A percentile compares a stretch with the other conserved stretches of the same genome.
phyloP scores from a whole-genome alignment of 169 alveolate genomes.

The Plasmodium billcollinsi region DNA sequence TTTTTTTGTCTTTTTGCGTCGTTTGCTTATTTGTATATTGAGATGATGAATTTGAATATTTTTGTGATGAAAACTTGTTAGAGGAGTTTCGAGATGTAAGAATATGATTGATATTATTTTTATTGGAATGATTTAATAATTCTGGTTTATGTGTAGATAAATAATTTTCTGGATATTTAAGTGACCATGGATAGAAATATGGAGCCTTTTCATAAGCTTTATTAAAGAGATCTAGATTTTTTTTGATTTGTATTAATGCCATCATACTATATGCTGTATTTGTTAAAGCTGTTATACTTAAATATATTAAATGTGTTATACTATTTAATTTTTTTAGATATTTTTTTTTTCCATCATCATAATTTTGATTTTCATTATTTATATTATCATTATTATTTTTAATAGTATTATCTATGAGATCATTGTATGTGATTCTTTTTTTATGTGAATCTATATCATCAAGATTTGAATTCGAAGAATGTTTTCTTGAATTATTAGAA shows the following conservation, averaged over 20 bases:
- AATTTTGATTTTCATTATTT: background rate
- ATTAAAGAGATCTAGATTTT: constrained; percentile 23
- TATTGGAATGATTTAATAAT: background rate
- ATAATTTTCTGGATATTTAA: constrained; percentile 26
- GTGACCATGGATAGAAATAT: constrained; percentile 35
- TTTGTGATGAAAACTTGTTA: too few relatives aligned
- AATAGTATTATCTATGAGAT: background rate
- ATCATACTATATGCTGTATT: constrained; percentile 7
- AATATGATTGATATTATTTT: background rate
- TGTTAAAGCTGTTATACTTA: constrained; percentile 7
- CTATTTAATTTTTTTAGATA: background rate
- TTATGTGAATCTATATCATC: too few relatives aligned
- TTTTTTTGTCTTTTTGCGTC: background rate
- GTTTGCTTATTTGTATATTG: background rate
- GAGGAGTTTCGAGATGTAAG: too few relatives aligned
- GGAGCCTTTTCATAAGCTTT: constrained; percentile 28
- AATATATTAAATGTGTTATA: background rate
- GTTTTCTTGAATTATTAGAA: too few relatives aligned
- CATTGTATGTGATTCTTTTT: background rate
- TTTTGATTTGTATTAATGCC: background rate
- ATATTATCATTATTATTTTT: background rate
- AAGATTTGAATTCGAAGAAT: too few relatives aligned
- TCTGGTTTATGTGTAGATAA: background rate
- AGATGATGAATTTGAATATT: too few relatives aligned
- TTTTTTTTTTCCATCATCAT: background rate